Evolutionary conservation across 73 alveolate genomes (phyloP).

Genomic region (Paramecium biaurelia): DNA sequence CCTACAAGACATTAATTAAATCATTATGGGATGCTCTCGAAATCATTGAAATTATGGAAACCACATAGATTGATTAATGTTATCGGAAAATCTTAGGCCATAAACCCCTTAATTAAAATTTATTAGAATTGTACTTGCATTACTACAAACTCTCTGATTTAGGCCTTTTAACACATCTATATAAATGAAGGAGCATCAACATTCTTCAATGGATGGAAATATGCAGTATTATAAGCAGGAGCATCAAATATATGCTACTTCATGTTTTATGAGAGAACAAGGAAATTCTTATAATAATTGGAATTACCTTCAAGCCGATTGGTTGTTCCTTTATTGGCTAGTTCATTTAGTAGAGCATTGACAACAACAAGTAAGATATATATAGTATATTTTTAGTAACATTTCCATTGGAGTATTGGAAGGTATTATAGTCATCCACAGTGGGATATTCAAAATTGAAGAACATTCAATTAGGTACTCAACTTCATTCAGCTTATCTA

Average conservation of each 20-base stretch:
- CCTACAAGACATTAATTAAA: neutral
- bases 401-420: constrained; percentile 63
- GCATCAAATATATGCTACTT: constrained; percentile 63
- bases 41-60: neutral
- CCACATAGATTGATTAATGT: neutral
- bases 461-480: constrained; percentile 42
- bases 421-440: constrained; percentile 37
- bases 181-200: constrained; percentile 49
- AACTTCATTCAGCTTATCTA: constrained; percentile 53
- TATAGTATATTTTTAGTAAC: constrained; percentile 21
- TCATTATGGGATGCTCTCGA: neutral
- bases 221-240: constrained; percentile 52
- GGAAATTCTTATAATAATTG: neutral
- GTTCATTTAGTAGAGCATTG: constrained; percentile 48
- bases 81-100: neutral
- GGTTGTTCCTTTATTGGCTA: constrained; percentile 41
- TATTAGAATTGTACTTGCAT: constrained; percentile 52
- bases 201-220: constrained; percentile 60
- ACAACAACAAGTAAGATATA: constrained; percentile 51
- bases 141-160: neutral
- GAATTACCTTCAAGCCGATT: constrained; percentile 12
- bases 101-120: constrained; percentile 45
- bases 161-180: constrained; percentile 47
- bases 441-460: constrained; percentile 52
- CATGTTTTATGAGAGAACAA: constrained; percentile 48